Evolutionary conservation across 139 green algal species (phyloP), one percentile per base, ranked within the genome.

Genomic region (Haematococcus sp.): DNA sequence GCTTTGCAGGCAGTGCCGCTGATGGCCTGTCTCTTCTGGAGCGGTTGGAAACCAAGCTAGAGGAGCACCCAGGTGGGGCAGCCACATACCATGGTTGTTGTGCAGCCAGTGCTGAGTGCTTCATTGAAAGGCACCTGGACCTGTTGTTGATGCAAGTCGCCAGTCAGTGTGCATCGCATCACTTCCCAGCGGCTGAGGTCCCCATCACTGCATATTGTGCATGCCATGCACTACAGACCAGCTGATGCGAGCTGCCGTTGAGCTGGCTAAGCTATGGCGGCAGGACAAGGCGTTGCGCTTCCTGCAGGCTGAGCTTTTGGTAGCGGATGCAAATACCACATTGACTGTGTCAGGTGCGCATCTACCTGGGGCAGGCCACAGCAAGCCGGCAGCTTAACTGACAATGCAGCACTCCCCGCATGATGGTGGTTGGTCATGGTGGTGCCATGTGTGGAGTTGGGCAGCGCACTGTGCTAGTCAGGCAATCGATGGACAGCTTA

Each of bases 11-110:
- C 2, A 87, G 90, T 1, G 97, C 93, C 0, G 93, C 93, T 0
- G 93, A 98, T 73, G 93, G 93, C 0, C 87, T 98, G 70, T 95
- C 93, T 2, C 81, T 98, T 17, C 92, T 97, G 73, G 93, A 98
- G 69, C 74, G 93, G 20, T 74, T 98, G 46, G 93, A 98, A 70
- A 78, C 60, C 33, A 91, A 94, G 71, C 82, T 97, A 58, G 92
- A 98, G 73, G 86, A 93, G 64, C 89, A 98, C 79, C 84, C 90
- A 68, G 92, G 90, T 91, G 40, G 2, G 64, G 17, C 4, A 67
- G 59, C 59, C 17, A n/a, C n/a, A n/a, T n/a, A n/a, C 9, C 13
- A 15, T 54, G 44, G 13, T 54, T 54, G 44, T 54, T 11, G 44
- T 54, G 44, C 13, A 11, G 44, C 44, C 13, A 54, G 44, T n/a